Base-by-base conservation (phyloP, 148 eudicot genomes). In the Vaccinium vitisidaea region DNA sequence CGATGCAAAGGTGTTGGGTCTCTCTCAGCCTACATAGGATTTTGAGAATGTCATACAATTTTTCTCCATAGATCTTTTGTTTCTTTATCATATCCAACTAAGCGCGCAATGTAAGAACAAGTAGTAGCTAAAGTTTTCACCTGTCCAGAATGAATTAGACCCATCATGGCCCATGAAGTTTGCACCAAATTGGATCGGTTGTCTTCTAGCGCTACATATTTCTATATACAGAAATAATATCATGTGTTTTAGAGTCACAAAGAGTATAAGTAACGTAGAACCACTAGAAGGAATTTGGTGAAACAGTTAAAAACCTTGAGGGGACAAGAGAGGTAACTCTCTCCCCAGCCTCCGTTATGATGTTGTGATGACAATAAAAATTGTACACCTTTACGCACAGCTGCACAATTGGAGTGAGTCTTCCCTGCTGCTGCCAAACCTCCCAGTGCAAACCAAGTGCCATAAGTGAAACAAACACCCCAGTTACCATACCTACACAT, bases 261-360 rank as follows among this genome's bases (percentile, higher is more conserved):
- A 73, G 32, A 18, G 2, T 4, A n/a, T 7, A 32, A 53, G 5
- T 21, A 5, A 79, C 11, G 2, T 5, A 5, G 48, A 8, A 27
- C 55, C 46, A 16, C 11, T 1, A 12, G 4, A 6, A 1, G 14
- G 8, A 11, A 30, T 30, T 43, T 36, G 19, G 11, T 43, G 6
- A 69, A 69, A 48, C 50, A n/a, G 81, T 6, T 49, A 55, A 55
- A 14, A 56, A 91, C 93, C 93, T 88, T 85, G 27, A 81, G 80
- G 13, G 86, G 88, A 77, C 88, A 85, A 4, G 92, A 91, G 11
- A 85, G 80, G 58, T 90, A 90, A 79, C 91, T 90, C 79, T 91
- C 93, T 73, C 93, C 93, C 93, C 93, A 91, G 0, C 93, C 93
- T 25, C 93, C 93, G 67, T 90, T 74, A 10, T 75, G 77, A 2